These are phyloP conservation scores for Cyclotella choctawhatcheeana DNA, from an alignment of 108 stramenopile species.

Conservation along the genomic window DNA sequence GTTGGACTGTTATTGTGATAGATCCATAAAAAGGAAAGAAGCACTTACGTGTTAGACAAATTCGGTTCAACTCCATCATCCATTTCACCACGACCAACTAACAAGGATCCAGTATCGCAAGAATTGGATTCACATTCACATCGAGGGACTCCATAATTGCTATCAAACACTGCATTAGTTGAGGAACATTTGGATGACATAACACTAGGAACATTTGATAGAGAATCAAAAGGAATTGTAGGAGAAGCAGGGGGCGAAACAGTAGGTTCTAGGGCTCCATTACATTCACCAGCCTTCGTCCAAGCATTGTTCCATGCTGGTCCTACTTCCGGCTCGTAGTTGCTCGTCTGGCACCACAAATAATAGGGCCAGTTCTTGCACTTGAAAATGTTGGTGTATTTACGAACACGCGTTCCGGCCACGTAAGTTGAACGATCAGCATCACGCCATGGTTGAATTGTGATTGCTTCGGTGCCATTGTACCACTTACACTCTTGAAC, in stretches of 20 bases:
- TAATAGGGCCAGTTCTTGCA: slow-evolving; percentile 11
- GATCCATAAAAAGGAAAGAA: no score
- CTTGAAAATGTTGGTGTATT: background rate
- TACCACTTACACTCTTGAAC: background rate
- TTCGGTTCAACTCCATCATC: no score
- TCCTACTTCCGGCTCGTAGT: slow-evolving; percentile 9
- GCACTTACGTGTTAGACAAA: no score
- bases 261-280: background rate
- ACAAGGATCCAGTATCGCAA: no score
- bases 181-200: no score
- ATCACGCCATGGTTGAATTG: background rate
- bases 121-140: no score
- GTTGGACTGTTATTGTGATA: no score
- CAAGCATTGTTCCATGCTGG: slow-evolving; percentile 10
- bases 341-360: slow-evolving; percentile 4
- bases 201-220: no score
- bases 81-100: no score
- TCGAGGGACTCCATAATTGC: no score
- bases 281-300: background rate
- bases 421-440: background rate
- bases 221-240: no score
- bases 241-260: background rate
- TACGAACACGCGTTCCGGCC: slow-evolving; percentile 4
- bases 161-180: no score
- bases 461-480: background rate